A percentile compares a stretch with the other conserved stretches of the same genome.
Conservation (phyloP, 768 basidiomycete genomes). For the Russula sp. region DNA sequence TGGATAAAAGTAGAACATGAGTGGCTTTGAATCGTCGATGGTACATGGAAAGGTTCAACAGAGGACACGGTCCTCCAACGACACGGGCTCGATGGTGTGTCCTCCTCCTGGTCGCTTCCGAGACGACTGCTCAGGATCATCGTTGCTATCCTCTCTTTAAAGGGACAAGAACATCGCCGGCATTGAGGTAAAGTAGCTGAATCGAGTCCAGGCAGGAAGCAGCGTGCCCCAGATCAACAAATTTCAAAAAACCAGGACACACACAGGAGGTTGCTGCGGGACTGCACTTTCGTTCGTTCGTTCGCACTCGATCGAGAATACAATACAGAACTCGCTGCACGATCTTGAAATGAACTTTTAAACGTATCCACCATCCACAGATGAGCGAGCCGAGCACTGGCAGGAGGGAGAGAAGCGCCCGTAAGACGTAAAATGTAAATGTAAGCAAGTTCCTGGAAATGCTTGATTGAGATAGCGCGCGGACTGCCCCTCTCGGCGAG, state of each 20-base stretch:
- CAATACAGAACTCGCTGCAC: neutral
- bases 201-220: slow-evolving; percentile 5
- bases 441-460: slow-evolving; percentile 10
- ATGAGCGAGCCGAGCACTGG: slow-evolving; percentile 1
- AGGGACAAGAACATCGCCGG: slow-evolving; percentile 4
- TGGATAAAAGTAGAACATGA: slow-evolving; percentile 13
- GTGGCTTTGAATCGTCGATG: slow-evolving; percentile 10
- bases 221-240: slow-evolving; percentile 2
- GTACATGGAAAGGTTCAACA: slow-evolving; percentile 9
- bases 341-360: slow-evolving; percentile 1
- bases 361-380: neutral
- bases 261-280: slow-evolving; percentile 1
- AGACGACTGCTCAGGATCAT: slow-evolving; percentile 5
- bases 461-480: neutral
- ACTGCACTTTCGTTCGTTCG: neutral
- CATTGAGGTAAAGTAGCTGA: slow-evolving; percentile 6
- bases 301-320: neutral
- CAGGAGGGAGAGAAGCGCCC: neutral
- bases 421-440: slow-evolving; percentile 4
- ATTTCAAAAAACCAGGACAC: neutral
- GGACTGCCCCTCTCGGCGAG: neutral
- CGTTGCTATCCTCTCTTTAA: slow-evolving; percentile 16
- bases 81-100: slow-evolving; percentile 11
- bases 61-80: slow-evolving; percentile 10
- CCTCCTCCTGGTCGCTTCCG: slow-evolving; percentile 11